A percentile compares a stretch with the other conserved stretches of the same genome.
phyloP scores from a whole-genome alignment of 148 eudicot genomes.

The Salicornia ramosissima region DNA sequence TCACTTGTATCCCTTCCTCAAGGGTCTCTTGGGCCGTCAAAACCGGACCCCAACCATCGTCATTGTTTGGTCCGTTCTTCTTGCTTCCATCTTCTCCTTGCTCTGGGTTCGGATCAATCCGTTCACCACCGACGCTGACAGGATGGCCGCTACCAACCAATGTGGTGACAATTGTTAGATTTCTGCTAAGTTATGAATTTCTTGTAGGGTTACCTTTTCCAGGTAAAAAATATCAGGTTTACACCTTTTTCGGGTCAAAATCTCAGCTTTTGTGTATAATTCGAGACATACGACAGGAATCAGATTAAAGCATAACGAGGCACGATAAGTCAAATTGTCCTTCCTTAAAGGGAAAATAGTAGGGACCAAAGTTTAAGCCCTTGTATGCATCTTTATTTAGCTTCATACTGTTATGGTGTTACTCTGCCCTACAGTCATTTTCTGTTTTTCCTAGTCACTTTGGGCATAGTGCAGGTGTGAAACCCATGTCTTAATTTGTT shows the following conservation, averaged over 20 bases:
- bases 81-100: conserved; percentile 78
- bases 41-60: conserved; percentile 82
- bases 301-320: conserved; percentile 2
- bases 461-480: conserved; percentile 16
- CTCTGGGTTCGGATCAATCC: conserved; percentile 85
- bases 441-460: not conserved
- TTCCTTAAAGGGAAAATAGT: not conserved
- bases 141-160: conserved; percentile 32
- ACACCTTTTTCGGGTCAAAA: not conserved
- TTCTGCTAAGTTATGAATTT: not conserved
- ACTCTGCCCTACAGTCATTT: not conserved
- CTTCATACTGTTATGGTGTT: conserved; percentile 3
- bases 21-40: conserved; percentile 75
- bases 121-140: conserved; percentile 39
- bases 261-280: conserved; percentile 19
- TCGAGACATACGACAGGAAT: conserved; percentile 2
- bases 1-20: conserved; percentile 83
- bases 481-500: conserved; percentile 15
- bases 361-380: not conserved
- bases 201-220: not conserved
- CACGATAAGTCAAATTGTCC: not conserved
- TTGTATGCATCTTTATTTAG: conserved; percentile 9
- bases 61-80: conserved; percentile 76
- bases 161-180: conserved; percentile 55
- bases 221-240: not conserved